Percentiles rank a stretch among this genome's conserved stretches.
Conservation (phyloP, 2,329 filamentous ascomycete species). For the Truncatella angustata region DNA sequence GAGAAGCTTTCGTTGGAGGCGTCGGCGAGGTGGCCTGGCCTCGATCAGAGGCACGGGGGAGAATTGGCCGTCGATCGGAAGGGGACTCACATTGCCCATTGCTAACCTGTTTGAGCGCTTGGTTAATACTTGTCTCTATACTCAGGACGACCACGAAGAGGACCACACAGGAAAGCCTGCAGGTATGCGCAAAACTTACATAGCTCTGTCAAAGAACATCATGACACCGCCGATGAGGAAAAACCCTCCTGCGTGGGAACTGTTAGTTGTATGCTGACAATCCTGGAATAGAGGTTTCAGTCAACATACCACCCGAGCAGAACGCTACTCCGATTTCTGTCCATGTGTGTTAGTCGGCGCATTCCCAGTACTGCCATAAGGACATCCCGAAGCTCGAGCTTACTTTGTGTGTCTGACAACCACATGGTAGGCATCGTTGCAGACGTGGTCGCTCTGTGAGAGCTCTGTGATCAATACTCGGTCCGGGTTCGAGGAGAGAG, state of each 20-base stretch:
- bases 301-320: constrained; percentile 86
- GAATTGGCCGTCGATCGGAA: neutral
- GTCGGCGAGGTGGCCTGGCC: constrained; percentile 1
- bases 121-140: constrained; percentile 14
- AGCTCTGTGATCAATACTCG: too few species aligned
- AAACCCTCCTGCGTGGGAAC: constrained; percentile 67
- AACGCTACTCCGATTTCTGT: constrained; percentile 95
- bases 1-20: constrained; percentile 10
- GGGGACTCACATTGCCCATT: constrained; percentile 81
- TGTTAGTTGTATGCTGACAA: constrained; percentile 16
- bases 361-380: neutral
- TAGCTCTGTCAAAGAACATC: constrained; percentile 96
- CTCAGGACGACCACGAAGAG: too few species aligned
- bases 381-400: constrained; percentile 31
- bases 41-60: constrained; percentile 9
- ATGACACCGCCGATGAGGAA: constrained; percentile 93
- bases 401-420: constrained; percentile 95
- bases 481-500: neutral
- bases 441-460: too few species aligned
- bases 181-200: too few species aligned
- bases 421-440: constrained; percentile 90
- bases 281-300: neutral
- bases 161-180: too few species aligned
- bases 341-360: constrained; percentile 29
- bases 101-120: constrained; percentile 66